Percentiles rank a stretch among this genome's conserved stretches.
These are phyloP conservation scores for Primulina eburnea DNA, from an alignment of 257 asterid species.

Conservation along the genomic window DNA sequence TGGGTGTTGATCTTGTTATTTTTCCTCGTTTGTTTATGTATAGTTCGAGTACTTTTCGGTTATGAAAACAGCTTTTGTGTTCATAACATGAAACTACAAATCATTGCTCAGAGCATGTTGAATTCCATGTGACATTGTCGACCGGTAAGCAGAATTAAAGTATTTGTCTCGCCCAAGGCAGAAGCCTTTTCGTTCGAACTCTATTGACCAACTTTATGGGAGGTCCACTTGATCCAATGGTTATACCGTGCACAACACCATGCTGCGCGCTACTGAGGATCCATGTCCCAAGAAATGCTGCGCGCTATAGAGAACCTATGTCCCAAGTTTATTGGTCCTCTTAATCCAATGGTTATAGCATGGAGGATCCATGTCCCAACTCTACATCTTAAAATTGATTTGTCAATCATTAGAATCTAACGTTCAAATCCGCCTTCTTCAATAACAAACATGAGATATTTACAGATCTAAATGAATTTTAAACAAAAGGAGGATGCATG, in stretches of 20 bases:
- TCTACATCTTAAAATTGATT: too few relatives aligned
- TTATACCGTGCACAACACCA: too few relatives aligned
- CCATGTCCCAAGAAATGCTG: too few relatives aligned
- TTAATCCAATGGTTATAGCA: too few relatives aligned
- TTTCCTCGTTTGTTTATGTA: background rate
- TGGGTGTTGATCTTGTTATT: background rate
- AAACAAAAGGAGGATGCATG: background rate
- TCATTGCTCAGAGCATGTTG: background rate
- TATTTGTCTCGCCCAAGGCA: background rate
- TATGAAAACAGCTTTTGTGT: background rate
- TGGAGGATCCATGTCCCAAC: too few relatives aligned
- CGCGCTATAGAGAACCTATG: too few relatives aligned
- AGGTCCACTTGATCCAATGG: too few relatives aligned
- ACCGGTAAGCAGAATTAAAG: background rate
- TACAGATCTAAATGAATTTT: background rate
- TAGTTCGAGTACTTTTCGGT: background rate
- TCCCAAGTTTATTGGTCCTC: too few relatives aligned
- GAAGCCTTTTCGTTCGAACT: background rate
- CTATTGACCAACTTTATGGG: background rate
- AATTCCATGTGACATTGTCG: background rate
- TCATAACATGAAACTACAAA: background rate
- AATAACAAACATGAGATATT: background rate
- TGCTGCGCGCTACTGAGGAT: too few relatives aligned
- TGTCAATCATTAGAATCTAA: too few relatives aligned
- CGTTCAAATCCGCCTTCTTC: background rate